phyloP scores from a whole-genome alignment of 2,329 filamentous ascomycete species.

The Amauroascus niger region DNA sequence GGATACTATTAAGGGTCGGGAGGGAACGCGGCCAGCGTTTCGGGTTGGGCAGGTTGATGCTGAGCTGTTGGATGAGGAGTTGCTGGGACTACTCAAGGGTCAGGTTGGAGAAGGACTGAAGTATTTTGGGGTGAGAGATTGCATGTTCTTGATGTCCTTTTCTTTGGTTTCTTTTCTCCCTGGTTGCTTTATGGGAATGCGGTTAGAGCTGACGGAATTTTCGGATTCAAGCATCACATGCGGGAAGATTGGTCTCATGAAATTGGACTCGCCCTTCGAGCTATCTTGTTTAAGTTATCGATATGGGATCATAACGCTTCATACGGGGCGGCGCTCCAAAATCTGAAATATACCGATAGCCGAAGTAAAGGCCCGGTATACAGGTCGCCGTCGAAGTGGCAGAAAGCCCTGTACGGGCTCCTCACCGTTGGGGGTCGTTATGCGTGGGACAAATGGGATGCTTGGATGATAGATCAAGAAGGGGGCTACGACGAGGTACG shows the following conservation, averaged over 20 bases:
- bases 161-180: not conserved
- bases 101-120: constrained; percentile 84
- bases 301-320: constrained; percentile 96
- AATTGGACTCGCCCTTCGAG: constrained; percentile 66
- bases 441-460: constrained; percentile 84
- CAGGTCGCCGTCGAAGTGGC: constrained; percentile 63
- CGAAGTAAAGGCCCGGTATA: constrained; percentile 54
- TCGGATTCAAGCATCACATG: constrained; percentile 45
- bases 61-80: constrained; percentile 86
- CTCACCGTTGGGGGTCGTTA: constrained; percentile 82
- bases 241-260: constrained; percentile 82
- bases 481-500: constrained; percentile 57
- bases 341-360: constrained; percentile 80
- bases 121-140: constrained; percentile 58
- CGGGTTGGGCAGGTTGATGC: constrained; percentile 94
- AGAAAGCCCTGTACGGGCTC: constrained; percentile 76
- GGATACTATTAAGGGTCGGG: constrained; percentile 61
- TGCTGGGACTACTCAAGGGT: constrained; percentile 71
- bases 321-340: constrained; percentile 87
- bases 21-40: constrained; percentile 75
- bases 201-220: constrained; percentile 6
- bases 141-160: too few species aligned
- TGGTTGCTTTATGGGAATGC: not conserved
- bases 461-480: constrained; percentile 67
- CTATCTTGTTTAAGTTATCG: constrained; percentile 82